Evolutionary conservation across 129 eudicot species (phyloP), one percentile per base, ranked within the genome.

Genomic region (Centrapalus pauciflorus): DNA sequence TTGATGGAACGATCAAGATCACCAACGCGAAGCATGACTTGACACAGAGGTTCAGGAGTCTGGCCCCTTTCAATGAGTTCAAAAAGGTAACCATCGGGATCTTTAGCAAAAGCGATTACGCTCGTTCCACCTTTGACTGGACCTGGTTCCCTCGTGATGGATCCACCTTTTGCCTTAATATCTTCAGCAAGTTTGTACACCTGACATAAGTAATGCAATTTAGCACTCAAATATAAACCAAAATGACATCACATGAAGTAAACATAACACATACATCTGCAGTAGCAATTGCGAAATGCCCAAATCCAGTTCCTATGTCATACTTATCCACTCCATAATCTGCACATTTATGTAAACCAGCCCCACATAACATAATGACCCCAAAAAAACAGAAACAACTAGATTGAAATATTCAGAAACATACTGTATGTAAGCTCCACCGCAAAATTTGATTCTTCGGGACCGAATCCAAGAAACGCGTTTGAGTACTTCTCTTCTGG

Each of bases 21-120:
- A 67, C 99, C 99, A 48, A 93, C 96, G 38, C 99, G 99, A 71
- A 93, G 95, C 99, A 93, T 93, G n/a, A 89, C 91, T 85, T 93
- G 99, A 70, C 99, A 89, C 38, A 93, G 88, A 13, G 99, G 99
- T 81, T 93, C 99, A 71, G 90, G 92, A 28, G 96, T 93, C 5
- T 81, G 54, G 17, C 73, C 87, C 28, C 99, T 71, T 61, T 89
- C 89, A 40, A 93, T 81, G 66, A 93, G 82, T 67, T 93, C 99
- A 73, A 93, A 93, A 66, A 71, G 77, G 84, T 93, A 93, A 48
- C 99, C 99, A 76, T 89, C 96, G 11, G 99, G 99, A 72, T 93
- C 99, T 80, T 93, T 84, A 70, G 80, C 96, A 84, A 93, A 89
- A 24, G 99, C 99, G 70, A 93, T 86, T 8, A 88, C 80, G 76